Evolutionary conservation across 164 flowering plant genomes (phyloP), one percentile per base, ranked within the genome.

Genomic region (Chloranthus sessilifolius): DNA sequence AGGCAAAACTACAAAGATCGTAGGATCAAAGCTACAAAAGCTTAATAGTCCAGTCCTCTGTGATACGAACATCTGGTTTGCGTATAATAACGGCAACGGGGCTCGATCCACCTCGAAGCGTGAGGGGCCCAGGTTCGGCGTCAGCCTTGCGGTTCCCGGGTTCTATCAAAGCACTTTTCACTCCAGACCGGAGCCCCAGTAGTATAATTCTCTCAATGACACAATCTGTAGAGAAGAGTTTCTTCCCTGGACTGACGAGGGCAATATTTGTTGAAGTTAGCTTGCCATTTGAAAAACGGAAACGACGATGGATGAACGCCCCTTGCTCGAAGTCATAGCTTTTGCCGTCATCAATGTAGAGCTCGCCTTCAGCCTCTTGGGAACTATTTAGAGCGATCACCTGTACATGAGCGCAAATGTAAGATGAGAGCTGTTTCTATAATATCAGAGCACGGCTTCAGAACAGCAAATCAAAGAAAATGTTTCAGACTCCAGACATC

Each of bases 301-400:
- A 94, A 11, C 70, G 82, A 7, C 95, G 88, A 55, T 94, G 97
- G 52, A 89, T 80, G 68, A 65, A 87, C 19, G 87, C 90, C 12
- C 97, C 99, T 47, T 71, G 54, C 58, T 64, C 56, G 51, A 87
- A 94, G 14, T 81, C 87, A 61, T 75, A 87, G 78, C 90, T 87
- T 73, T 79, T 85, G 43, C 99, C 97, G 55, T 94, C 99, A 56
- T 89, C 97, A 12, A 89, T 29, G 35, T 94, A 94, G 28, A 94
- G 85, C 53, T 85, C 90, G 30, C 99, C 99, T 74, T 85, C 99
- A 15, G 99, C 99, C 27, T 55, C 77, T 55, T 53, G 60, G 45
- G 97, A 79, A 61, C 85, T 69, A 59, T 94, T 82, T 14, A 89
- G 76, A 15, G 96, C 97, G 16, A 94, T 76, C 55, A 94, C 97